Evolutionary conservation across 352 stramenopile genomes (phyloP).

Genomic region (Stramenopiles sp.): DNA sequence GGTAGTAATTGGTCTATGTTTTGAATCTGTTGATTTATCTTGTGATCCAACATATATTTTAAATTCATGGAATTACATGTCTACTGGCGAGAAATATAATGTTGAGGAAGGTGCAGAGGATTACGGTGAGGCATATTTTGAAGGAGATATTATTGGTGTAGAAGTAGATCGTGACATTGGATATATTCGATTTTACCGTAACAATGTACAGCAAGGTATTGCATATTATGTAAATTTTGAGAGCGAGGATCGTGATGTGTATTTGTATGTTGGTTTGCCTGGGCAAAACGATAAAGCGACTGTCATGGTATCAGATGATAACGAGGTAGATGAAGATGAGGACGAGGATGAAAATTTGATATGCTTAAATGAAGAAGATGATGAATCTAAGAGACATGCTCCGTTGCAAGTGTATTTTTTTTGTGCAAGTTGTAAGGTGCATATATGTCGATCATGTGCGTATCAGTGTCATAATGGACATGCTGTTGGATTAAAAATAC

Average conservation of each 20-base stretch:
- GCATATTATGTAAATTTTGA: conserved; percentile 8
- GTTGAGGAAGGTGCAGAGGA: not conserved
- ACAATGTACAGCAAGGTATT: conserved; percentile 5
- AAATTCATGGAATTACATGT: conserved; percentile 5
- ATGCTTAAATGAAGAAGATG: conserved; percentile 2
- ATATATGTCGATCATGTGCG: not conserved
- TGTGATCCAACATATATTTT: not conserved
- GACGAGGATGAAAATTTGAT: conserved; percentile 7
- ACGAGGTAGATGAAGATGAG: not conserved
- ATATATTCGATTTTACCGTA: conserved; percentile 4
- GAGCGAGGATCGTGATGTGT: not conserved
- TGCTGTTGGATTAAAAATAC: not conserved
- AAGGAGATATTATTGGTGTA: conserved; percentile 1
- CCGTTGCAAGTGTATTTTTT: not conserved
- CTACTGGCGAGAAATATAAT: not conserved
- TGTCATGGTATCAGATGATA: not conserved
- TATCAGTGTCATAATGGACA: conserved; percentile 2
- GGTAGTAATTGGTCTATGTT: not conserved
- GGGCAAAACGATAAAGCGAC: conserved; percentile 1
- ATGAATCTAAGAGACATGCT: not conserved
- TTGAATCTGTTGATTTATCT: conserved; percentile 4
- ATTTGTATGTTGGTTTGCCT: conserved; percentile 1
- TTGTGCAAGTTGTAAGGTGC: not conserved
- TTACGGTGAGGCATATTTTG: not conserved
- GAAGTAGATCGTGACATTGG: not conserved